phyloP scores from a whole-genome alignment of 176 grass and related monocot species.

The Areca catechu region DNA sequence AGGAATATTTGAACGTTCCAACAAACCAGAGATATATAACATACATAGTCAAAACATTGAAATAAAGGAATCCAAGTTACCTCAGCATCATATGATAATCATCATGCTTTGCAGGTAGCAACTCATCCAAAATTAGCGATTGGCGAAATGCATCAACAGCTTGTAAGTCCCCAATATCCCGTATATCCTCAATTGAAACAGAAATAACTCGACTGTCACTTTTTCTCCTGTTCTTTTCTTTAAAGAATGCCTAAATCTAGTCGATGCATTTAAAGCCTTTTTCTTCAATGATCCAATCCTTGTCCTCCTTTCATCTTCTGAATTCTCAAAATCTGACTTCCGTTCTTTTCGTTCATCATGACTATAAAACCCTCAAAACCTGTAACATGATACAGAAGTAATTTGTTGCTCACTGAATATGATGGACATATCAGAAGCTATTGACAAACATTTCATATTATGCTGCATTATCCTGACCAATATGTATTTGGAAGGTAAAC shows the following conservation, averaged over 20 bases:
- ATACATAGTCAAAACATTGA: constrained; percentile 4
- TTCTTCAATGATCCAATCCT: constrained; percentile 89
- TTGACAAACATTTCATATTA: not conserved
- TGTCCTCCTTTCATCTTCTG: constrained; percentile 87
- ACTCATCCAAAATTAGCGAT: constrained; percentile 53
- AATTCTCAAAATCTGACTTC: constrained; percentile 77
- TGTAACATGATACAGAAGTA: constrained; percentile 11
- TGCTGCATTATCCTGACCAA: too few species aligned
- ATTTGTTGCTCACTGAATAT: not conserved
- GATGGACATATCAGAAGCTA: constrained; percentile 1
- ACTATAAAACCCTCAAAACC: constrained; percentile 74
- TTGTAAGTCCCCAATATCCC: constrained; percentile 65
- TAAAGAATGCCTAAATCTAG: constrained; percentile 77
- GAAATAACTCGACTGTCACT: constrained; percentile 54
- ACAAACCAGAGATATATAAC: not conserved
- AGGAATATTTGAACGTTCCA: too few species aligned
- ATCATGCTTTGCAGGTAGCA: constrained; percentile 81
- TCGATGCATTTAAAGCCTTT: constrained; percentile 85
- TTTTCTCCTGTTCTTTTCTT: constrained; percentile 78
- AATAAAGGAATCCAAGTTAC: constrained; percentile 14
- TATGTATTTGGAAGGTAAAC: too few species aligned
- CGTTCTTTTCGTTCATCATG: constrained; percentile 63
- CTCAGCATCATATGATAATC: constrained; percentile 98
- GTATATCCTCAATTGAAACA: constrained; percentile 91
- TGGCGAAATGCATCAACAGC: constrained; percentile 79